Base-by-base conservation (phyloP, 345 rosid genomes). In the Lepidium africanum region DNA sequence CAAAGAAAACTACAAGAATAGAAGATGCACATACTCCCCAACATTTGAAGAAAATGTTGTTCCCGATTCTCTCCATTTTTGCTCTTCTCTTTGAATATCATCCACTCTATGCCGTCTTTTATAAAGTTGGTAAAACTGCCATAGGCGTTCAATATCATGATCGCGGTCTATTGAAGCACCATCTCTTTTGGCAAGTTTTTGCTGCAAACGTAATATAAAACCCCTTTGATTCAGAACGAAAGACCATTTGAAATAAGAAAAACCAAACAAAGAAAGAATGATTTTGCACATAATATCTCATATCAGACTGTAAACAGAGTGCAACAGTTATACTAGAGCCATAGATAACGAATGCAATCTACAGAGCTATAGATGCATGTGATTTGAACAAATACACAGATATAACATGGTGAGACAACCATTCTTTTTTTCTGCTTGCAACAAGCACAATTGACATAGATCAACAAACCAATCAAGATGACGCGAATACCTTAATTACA, bases 121-220 rank as follows among this genome's bases (percentile, higher is more conserved):
- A 67, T 87, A 94, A 2, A 75, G 80, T 69, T 81, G 78, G 78
- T 94, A 94, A 72, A 94, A 91, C 54, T 84, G 79, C 99, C 96
- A 94, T 17, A 94, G 67, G 32, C 78, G 88, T 59, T 94, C 96
- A 65, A 87, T 77, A 74, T 94, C 97, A 69, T 76, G 96, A 80
- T 83, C 59, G 16, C 97, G 97, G 70, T 91, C 87, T 76, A 94
- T 85, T 1, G 68, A 65, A 10, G 78, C 85, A 40, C 88, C 88
- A 79, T 85, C 99, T 73, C 75, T 89, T 81, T 89, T 87, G 54
- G 87, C 89, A 86, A 89, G 91, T 82, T 91, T 94, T 94, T 94
- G 99, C 99, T 91, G 89, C 79, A 84, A 76, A 27, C 80, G 45
- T 27, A 37, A 62, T n/a, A 43, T n/a, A 43, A 49, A 76, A 56